Evolutionary conservation across 139 green algal genomes (phyloP).

Genomic region (Coccomyxa sp.): DNA sequence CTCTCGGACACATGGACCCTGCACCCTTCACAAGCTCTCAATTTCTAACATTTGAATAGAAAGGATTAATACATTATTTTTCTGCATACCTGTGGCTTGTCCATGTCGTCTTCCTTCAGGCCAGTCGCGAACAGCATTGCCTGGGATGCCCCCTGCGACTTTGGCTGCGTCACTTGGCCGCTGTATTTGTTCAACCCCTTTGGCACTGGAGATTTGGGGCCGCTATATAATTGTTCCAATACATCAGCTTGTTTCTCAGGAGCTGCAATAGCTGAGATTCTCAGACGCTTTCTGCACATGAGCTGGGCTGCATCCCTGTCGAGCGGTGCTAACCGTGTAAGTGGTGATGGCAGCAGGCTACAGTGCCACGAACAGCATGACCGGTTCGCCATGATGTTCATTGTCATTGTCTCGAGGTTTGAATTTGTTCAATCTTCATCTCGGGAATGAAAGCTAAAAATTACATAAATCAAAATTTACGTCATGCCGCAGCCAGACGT

Average conservation of each 20-base stretch:
- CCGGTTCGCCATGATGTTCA: no score
- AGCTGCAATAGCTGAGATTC: not conserved
- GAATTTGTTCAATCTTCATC: no score
- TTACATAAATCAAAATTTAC: no score
- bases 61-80: no score
- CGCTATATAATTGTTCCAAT: not conserved
- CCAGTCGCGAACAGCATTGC: constrained; percentile 98
- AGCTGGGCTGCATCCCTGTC: not conserved
- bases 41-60: no score
- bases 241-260: not conserved
- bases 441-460: no score
- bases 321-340: no score
- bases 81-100: constrained; percentile 81
- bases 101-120: constrained; percentile 89
- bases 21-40: not conserved
- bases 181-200: constrained; percentile 92
- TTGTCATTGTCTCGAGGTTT: no score
- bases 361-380: no score
- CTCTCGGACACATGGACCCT: no score
- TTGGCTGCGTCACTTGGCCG: constrained; percentile 91
- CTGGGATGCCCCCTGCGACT: constrained; percentile 94
- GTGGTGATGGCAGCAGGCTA: no score
- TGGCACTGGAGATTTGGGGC: not conserved
- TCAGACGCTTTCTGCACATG: not conserved
- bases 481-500: no score